phyloP scores from a whole-genome alignment of 2,329 filamentous ascomycete genomes.

The Talaromyces sp. region DNA sequence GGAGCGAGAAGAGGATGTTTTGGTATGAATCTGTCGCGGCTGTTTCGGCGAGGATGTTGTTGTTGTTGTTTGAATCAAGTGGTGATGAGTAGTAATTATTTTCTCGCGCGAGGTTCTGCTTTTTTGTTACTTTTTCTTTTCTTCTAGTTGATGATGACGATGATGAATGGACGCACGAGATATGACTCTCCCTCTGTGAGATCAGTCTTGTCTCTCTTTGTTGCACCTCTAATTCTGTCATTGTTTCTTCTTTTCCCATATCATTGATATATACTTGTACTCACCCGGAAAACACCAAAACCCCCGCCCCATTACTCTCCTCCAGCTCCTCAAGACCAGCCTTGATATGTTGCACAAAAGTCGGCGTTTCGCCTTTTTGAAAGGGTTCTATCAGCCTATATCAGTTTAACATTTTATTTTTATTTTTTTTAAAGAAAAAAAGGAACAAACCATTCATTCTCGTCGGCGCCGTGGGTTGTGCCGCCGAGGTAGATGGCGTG shows the following conservation, averaged over 20 bases:
- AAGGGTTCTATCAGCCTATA: conserved; percentile 68
- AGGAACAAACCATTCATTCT: conserved; percentile 54
- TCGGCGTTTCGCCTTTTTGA: conserved; percentile 71
- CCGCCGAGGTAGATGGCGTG: conserved; percentile 73
- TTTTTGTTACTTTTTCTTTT: background rate
- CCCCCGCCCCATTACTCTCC: conserved; percentile 38
- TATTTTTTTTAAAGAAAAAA: no score
- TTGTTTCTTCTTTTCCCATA: background rate
- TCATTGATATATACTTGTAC: background rate
- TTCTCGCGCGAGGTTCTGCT: conserved; percentile 27
- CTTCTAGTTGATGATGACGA: background rate
- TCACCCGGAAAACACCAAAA: conserved; percentile 68
- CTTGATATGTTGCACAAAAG: conserved; percentile 72
- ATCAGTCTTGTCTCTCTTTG: conserved; percentile 50
- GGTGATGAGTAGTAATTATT: conserved; percentile 26
- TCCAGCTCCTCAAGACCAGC: conserved; percentile 55
- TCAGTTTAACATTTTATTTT: background rate
- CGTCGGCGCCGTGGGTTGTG: conserved; percentile 47
- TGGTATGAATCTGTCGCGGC: conserved; percentile 79
- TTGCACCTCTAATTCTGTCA: conserved; percentile 51
- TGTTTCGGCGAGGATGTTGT: conserved; percentile 58
- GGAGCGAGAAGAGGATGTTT: conserved; percentile 74
- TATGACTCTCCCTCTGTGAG: conserved; percentile 63
- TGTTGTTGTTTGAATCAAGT: conserved; percentile 11
- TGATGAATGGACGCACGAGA: conserved; percentile 32